These are phyloP conservation scores for Lentithecium fluviatile DNA, from an alignment of 495 filamentous ascomycete species.

Conservation along the genomic window DNA sequence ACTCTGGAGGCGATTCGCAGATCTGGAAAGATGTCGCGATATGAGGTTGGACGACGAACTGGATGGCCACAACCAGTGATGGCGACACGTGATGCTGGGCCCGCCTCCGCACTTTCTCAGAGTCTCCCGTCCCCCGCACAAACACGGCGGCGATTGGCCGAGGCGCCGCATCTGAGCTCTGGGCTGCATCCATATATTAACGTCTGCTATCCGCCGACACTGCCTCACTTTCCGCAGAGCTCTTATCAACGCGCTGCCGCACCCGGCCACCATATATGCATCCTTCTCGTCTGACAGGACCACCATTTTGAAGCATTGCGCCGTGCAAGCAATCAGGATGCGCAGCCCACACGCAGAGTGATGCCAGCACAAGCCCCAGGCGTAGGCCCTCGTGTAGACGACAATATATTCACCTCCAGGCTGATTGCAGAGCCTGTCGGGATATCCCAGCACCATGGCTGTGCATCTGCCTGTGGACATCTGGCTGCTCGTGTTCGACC, in stretches of 20 bases:
- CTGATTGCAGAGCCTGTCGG: background rate
- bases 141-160: no score
- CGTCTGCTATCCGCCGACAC: background rate
- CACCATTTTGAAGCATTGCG: no score
- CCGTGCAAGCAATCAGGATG: no score
- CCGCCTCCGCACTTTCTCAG: conserved; percentile 26
- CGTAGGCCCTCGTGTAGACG: background rate
- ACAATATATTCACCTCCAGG: background rate
- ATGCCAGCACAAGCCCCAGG: no score
- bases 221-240: background rate
- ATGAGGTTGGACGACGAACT: conserved; percentile 11
- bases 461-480: conserved; percentile 12
- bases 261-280: no score
- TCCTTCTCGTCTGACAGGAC: no score
- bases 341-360: no score
- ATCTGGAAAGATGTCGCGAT: conserved; percentile 9
- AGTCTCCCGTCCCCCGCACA: background rate
- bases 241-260: background rate
- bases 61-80: background rate
- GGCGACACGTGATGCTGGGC: conserved; percentile 14
- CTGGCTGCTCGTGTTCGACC: conserved; percentile 24
- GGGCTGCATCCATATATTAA: background rate
- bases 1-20: background rate
- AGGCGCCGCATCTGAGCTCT: no score
- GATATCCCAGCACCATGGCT: background rate